Conservation (phyloP, 2,329 filamentous ascomycete species). For the Shiraia sp. region DNA sequence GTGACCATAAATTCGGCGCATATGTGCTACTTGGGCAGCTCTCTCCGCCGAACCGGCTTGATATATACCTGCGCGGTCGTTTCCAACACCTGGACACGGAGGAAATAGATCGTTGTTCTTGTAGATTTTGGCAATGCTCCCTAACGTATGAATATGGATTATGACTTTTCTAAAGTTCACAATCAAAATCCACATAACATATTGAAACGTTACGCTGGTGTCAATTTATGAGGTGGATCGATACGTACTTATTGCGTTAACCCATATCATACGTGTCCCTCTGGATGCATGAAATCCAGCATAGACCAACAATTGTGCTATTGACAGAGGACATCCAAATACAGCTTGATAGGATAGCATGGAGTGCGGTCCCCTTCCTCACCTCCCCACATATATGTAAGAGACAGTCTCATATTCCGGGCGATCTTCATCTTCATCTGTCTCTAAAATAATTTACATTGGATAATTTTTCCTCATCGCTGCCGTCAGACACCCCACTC, state of each 20-base stretch:
- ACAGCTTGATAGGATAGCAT: constrained; percentile 21
- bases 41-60: constrained; percentile 19
- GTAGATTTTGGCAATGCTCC: too few relatives aligned
- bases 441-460: constrained; percentile 11
- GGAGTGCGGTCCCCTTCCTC: constrained; percentile 26
- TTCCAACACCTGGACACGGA: constrained; percentile 16
- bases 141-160: too few relatives aligned
- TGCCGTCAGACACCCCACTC: neutral
- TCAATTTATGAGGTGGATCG: too few relatives aligned
- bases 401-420: constrained; percentile 36
- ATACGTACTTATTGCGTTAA: constrained; percentile 10
- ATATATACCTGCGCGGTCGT: constrained; percentile 11
- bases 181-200: too few relatives aligned
- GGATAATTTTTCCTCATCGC: constrained; percentile 5
- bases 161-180: too few relatives aligned
- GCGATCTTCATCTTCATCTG: constrained; percentile 6
- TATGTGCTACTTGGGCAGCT: constrained; percentile 22
- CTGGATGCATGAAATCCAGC: constrained; percentile 17
- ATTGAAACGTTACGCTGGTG: too few relatives aligned
- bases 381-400: constrained; percentile 33
- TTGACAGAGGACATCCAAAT: constrained; percentile 33
- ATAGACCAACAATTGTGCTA: constrained; percentile 34
- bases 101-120: too few relatives aligned
- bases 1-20: constrained; percentile 16
- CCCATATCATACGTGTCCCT: constrained; percentile 12